Conservation (phyloP, 2,329 filamentous ascomycete species). For the Xylariaceae sp. region DNA sequence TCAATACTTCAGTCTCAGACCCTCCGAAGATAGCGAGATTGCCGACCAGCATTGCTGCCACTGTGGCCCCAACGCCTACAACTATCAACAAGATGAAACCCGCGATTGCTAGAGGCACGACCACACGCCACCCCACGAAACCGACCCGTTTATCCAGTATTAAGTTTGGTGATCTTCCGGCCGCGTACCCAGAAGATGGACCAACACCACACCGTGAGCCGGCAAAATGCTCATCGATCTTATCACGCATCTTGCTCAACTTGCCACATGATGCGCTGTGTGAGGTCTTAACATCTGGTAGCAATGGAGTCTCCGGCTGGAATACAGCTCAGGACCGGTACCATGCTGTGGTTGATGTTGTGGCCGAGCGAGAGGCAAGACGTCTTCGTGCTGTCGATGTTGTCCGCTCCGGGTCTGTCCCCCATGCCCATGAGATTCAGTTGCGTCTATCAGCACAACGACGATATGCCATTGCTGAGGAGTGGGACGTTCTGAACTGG, state of each 20-base stretch:
- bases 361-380: conserved; percentile 63
- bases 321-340: conserved; percentile 54
- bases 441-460: conserved; percentile 44
- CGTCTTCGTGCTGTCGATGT: conserved; percentile 55
- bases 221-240: conserved; percentile 50
- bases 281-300: conserved; percentile 66
- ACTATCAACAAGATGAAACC: conserved; percentile 42
- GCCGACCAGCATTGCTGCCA: conserved; percentile 46
- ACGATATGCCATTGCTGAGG: conserved; percentile 47
- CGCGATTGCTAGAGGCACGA: conserved; percentile 48
- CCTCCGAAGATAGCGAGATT: conserved; percentile 49
- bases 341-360: conserved; percentile 55
- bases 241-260: conserved; percentile 73
- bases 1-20: conserved; percentile 55
- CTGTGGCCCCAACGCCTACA: conserved; percentile 41
- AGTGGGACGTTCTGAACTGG: conserved; percentile 58
- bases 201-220: conserved; percentile 35
- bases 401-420: conserved; percentile 45
- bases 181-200: conserved; percentile 41
- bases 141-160: conserved; percentile 66
- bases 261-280: conserved; percentile 72
- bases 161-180: conserved; percentile 71
- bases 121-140: conserved; percentile 42
- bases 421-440: conserved; percentile 45
- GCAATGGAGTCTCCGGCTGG: conserved; percentile 59